A percentile compares a stretch with the other conserved stretches of the same genome.
Evolutionary conservation across 352 stramenopile species (phyloP).

Genomic region (Plasmopara viticola): DNA sequence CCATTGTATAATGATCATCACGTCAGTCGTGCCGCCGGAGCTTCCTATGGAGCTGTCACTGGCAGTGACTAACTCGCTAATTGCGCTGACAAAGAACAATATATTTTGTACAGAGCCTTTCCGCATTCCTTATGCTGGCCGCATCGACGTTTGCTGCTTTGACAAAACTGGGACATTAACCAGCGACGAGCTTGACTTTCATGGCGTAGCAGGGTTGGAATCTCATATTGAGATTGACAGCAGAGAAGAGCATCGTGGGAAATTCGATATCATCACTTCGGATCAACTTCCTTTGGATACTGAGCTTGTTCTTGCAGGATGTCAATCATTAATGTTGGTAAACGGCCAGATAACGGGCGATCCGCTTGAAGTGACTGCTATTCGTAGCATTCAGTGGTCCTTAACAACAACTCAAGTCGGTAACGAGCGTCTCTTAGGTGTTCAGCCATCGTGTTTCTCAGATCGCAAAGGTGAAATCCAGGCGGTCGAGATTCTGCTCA

Average conservation of each 20-base stretch:
- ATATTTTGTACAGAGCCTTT: constrained; percentile 99
- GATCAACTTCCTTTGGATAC: constrained; percentile 89
- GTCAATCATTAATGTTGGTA: constrained; percentile 96
- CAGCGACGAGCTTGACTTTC: constrained; percentile 92
- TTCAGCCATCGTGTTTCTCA: constrained; percentile 28
- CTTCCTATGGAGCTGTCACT: constrained; percentile 97
- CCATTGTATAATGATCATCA: constrained; percentile 98
- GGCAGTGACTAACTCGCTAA: constrained; percentile 95
- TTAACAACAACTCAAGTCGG: constrained; percentile 47
- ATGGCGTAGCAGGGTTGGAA: constrained; percentile 89
- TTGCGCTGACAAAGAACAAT: constrained; percentile 89
- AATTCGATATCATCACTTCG: constrained; percentile 73
- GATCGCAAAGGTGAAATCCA: constrained; percentile 43
- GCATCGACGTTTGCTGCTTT: constrained; percentile 96
- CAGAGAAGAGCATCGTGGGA: constrained; percentile 36
- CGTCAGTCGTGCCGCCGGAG: constrained; percentile 96
- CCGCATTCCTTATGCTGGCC: constrained; percentile 94
- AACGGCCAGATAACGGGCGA: constrained; percentile 95
- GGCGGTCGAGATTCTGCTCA: constrained; percentile 92
- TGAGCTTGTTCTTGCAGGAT: constrained; percentile 84
- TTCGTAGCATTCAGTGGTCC: constrained; percentile 78
- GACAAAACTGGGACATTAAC: constrained; percentile 99
- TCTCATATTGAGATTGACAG: constrained; percentile 30
- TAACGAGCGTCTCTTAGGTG: constrained; percentile 13
- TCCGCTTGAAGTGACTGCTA: constrained; percentile 95